These are phyloP conservation scores for Dictyostelium citrinum DNA, from an alignment of 78 protist species.

Conservation along the genomic window DNA sequence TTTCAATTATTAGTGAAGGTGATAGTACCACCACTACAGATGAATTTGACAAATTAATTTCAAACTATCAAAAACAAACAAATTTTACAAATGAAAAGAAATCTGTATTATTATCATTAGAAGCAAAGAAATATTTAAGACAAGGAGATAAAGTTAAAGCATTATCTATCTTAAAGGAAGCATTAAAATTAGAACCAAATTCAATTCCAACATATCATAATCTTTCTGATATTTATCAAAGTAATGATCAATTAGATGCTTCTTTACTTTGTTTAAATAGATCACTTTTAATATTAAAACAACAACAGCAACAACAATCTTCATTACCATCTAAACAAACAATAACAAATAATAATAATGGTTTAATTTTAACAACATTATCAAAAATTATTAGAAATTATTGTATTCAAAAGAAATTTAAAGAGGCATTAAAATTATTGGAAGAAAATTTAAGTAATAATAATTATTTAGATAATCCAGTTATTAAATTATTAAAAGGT, in stretches of 20 bases:
- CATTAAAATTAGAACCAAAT: not conserved
- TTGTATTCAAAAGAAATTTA: conserved; percentile 4
- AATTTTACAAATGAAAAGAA: not conserved
- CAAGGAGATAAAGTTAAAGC: not conserved
- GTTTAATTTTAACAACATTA: not conserved
- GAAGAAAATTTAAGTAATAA: not conserved
- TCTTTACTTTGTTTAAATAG: conserved; percentile 22
- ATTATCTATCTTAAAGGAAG: not conserved
- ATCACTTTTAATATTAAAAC: not conserved
- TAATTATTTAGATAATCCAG: not conserved
- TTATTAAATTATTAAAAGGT: not conserved
- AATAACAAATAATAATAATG: not conserved
- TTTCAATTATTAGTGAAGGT: not conserved
- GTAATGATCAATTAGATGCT: conserved; percentile 6
- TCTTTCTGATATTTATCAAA: conserved; percentile 23
- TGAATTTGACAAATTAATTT: not conserved
- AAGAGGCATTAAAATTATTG: conserved; percentile 1
- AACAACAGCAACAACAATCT: not conserved
- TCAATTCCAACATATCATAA: not conserved
- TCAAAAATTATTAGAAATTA: conserved; percentile 5
- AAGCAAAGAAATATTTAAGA: not conserved
- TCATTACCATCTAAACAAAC: too few relatives aligned
- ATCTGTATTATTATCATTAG: not conserved
- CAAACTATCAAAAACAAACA: not conserved
- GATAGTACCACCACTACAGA: not conserved